Base-by-base conservation (phyloP, 2,329 filamentous ascomycete species). In the Parafenestella ontariensis region DNA sequence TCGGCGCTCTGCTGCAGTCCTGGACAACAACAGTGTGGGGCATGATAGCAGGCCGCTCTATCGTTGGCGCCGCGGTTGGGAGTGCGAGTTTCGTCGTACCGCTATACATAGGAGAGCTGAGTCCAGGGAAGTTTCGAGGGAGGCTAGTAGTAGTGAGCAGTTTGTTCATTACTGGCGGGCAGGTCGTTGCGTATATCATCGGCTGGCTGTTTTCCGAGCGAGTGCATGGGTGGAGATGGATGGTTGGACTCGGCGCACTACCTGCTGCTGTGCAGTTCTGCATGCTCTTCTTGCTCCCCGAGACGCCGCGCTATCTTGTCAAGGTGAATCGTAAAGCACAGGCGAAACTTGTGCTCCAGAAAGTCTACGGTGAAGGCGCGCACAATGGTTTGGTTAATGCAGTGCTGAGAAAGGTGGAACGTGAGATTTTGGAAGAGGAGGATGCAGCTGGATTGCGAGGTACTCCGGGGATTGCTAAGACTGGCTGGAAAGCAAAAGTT, bases 251-350 rank as follows among this genome's bases (percentile, higher is more conserved):
- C 0, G 94, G 93, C 0, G 90, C 90, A 8, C 58, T 89, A 23
- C 94, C 94, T 0, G 93, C 92, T 0, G 73, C 85, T 0, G 50
- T 92, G 3, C 94, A 97, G 72, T 84, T 86, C 5, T 71, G 81
- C 0, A 78, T 96, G 49, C 78, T 97, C 54, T 65, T 86, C 2
- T 80, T 86, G 46, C 89, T 96, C 84, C 92, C 92, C 0, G 94
- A 98, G 76, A 96, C 91, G 11, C 94, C 94, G 29, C 83, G 94
- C 21, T 97, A 91, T 89, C 82, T 97, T 20, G 87, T 96, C 18
- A 88, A 87, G 71, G 85, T 83, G 3, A 89, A 87, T 1, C 80
- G 82, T 43, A 81, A 82, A 3, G 78, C 79, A 3, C 83, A 85
- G 56, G 94, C 92, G 3, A 83, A 83, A 57, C 68, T 65, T 3